phyloP scores from a whole-genome alignment of 176 grass and related monocot genomes.

The Dendrocalamus sinicus region DNA sequence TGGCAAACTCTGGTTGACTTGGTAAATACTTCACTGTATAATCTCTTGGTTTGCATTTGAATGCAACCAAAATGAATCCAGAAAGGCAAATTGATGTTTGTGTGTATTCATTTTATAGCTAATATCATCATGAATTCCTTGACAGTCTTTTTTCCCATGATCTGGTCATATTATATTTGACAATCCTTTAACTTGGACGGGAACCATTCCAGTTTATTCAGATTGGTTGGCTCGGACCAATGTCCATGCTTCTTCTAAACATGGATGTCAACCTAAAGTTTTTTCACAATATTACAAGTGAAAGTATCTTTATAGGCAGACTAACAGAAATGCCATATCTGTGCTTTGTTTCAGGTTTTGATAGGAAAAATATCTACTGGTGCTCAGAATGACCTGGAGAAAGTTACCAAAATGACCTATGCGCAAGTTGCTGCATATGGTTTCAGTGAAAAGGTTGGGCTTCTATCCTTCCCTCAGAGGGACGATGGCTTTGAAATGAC shows the following conservation, averaged over 20 bases:
- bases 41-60: constrained; percentile 3
- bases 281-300: not conserved
- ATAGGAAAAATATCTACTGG: constrained; percentile 95
- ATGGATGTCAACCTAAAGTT: constrained; percentile 1
- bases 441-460: constrained; percentile 94
- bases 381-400: constrained; percentile 96
- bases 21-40: not conserved
- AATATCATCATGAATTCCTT: not conserved
- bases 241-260: not conserved
- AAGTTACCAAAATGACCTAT: constrained; percentile 98
- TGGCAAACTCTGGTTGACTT: not conserved
- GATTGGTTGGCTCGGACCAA: not conserved
- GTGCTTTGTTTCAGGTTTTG: constrained; percentile 68
- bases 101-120: not conserved
- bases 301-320: not conserved
- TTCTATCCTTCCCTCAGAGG: constrained; percentile 90
- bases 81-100: constrained; percentile 17
- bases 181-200: not conserved
- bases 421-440: constrained; percentile 92
- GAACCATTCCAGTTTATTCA: not conserved
- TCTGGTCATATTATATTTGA: not conserved
- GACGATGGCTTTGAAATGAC: constrained; percentile 93
- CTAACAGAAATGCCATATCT: not conserved
- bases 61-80: constrained; percentile 6
- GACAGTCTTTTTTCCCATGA: not conserved